phyloP scores from a whole-genome alignment of 108 stramenopile genomes.

The Nitzschia palea region DNA sequence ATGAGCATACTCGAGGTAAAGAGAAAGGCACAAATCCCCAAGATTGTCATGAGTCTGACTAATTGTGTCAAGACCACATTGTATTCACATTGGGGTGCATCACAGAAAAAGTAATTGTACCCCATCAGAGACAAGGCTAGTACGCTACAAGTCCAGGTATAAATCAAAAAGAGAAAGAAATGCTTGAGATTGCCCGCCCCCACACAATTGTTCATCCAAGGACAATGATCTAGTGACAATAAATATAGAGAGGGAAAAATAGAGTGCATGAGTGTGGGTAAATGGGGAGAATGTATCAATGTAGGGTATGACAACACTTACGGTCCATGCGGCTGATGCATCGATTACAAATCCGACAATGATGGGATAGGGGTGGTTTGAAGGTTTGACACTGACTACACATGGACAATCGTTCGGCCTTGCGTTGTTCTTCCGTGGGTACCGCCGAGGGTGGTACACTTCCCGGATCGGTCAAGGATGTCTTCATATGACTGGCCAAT shows the following conservation, averaged over 20 bases:
- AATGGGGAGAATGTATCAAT: too few relatives aligned
- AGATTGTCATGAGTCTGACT: conserved; percentile 80
- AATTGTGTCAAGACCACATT: conserved; percentile 71
- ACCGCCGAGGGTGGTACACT: conserved; percentile 86
- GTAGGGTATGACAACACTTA: conserved; percentile 31
- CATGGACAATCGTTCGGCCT: conserved; percentile 64
- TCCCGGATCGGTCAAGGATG: conserved; percentile 95
- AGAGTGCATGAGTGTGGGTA: too few relatives aligned
- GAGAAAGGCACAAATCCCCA: conserved; percentile 78
- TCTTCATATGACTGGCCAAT: conserved; percentile 88
- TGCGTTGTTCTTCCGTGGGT: conserved; percentile 76
- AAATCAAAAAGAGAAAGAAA: conserved; percentile 94
- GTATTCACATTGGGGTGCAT: conserved; percentile 76
- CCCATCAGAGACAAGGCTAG: conserved; percentile 82
- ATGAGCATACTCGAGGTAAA: conserved; percentile 88
- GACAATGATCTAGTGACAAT: conserved; percentile 83
- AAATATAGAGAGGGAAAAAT: too few relatives aligned
- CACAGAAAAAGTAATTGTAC: conserved; percentile 89
- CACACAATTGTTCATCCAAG: conserved; percentile 99
- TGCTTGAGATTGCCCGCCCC: conserved; percentile 93
- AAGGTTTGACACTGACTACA: conserved; percentile 96
- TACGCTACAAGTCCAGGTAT: conserved; percentile 86
- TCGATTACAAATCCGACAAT: conserved; percentile 97
- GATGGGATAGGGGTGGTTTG: conserved; percentile 95
- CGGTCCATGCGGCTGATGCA: conserved; percentile 95